Conservation (phyloP, 768 basidiomycete species). For the Lentinula sp. region DNA sequence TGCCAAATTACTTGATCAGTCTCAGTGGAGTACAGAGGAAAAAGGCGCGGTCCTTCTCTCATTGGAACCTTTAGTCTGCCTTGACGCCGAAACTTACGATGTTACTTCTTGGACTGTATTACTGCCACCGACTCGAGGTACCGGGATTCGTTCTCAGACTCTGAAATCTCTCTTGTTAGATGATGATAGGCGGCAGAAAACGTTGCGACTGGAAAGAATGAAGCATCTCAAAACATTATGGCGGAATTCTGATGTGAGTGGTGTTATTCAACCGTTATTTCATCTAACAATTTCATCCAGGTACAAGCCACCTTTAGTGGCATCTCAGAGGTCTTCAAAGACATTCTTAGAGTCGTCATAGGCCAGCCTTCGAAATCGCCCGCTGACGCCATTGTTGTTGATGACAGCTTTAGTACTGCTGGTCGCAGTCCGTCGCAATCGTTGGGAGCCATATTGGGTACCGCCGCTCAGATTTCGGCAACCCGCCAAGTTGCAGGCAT, state of each 20-base stretch:
- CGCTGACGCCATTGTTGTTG: constrained; percentile 22
- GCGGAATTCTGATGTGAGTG: constrained; percentile 62
- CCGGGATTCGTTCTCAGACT: constrained; percentile 60
- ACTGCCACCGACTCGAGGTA: constrained; percentile 31
- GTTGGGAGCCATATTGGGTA: constrained; percentile 18
- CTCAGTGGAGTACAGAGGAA: constrained; percentile 56
- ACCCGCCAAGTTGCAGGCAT: constrained; percentile 35
- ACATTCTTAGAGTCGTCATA: constrained; percentile 33
- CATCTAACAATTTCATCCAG: constrained; percentile 25
- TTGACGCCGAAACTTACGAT: constrained; percentile 22
- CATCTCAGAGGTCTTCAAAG: constrained; percentile 26
- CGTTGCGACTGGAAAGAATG: constrained; percentile 19
- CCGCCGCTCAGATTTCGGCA: constrained; percentile 14
- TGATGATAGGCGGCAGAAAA: constrained; percentile 8
- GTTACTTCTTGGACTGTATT: constrained; percentile 40
- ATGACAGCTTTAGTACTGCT: constrained; percentile 54
- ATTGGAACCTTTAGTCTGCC: constrained; percentile 58
- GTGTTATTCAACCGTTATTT: not conserved
- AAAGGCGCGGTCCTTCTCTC: constrained; percentile 59
- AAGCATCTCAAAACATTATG: constrained; percentile 57
- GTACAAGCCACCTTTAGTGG: constrained; percentile 41
- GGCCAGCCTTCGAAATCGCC: constrained; percentile 17
- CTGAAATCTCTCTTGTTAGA: constrained; percentile 29
- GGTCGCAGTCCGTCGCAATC: constrained; percentile 16
- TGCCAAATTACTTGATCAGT: constrained; percentile 31